Conservation (phyloP, 2,329 filamentous ascomycete species). For the Aspergillus thermomutatus region DNA sequence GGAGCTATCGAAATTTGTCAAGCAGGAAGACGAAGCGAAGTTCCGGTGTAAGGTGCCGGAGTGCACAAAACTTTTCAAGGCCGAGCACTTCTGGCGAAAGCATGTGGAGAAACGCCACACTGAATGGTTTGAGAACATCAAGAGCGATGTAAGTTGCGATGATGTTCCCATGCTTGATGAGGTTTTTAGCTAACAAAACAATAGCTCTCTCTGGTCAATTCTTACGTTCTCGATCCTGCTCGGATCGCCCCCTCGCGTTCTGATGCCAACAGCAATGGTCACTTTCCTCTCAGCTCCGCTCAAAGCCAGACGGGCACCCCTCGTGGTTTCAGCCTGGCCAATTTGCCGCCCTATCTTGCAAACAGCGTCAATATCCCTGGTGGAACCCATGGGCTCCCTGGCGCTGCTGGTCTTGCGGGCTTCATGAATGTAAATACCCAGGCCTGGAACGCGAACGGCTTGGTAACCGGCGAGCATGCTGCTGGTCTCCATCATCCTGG, state of each 20-base stretch:
- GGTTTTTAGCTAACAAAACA: constrained; percentile 29
- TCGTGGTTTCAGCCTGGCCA: constrained; percentile 82
- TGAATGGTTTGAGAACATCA: constrained; percentile 79
- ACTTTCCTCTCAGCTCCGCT: constrained; percentile 78
- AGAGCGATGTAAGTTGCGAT: constrained; percentile 68
- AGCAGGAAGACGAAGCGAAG: constrained; percentile 96
- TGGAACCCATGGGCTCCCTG: constrained; percentile 31
- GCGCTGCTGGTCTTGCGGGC: constrained; percentile 26
- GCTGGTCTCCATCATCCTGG: constrained; percentile 53
- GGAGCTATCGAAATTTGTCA: constrained; percentile 81
- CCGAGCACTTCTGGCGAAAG: constrained; percentile 95
- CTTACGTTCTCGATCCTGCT: constrained; percentile 88
- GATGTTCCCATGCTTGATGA: background rate
- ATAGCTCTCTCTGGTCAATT: constrained; percentile 85
- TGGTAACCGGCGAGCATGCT: constrained; percentile 39
- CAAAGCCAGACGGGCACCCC: constrained; percentile 80
- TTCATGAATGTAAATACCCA: constrained; percentile 30
- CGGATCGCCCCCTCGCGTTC: constrained; percentile 92
- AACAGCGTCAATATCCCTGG: constrained; percentile 39
- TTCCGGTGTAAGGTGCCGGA: constrained; percentile 96
- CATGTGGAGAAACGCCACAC: constrained; percentile 93
- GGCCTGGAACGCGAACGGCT: constrained; percentile 29
- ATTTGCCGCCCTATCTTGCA: constrained; percentile 60
- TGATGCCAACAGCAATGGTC: constrained; percentile 91
- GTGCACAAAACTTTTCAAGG: constrained; percentile 95